Conservation (phyloP, 1,284 basidiomycete genomes). For the Sutorius eximius region DNA sequence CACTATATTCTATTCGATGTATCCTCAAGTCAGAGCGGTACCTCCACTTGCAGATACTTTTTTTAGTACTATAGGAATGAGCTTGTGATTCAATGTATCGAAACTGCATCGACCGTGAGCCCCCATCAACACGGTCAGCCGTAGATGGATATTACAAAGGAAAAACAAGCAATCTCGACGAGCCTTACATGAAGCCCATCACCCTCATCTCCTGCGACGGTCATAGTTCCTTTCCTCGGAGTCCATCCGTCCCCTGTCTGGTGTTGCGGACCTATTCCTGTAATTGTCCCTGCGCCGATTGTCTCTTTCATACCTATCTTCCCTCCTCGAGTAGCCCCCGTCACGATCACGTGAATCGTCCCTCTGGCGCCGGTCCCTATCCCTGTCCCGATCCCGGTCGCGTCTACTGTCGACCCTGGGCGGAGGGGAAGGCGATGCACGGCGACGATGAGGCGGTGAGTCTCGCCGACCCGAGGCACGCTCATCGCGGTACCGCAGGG, state of each 20-base stretch:
- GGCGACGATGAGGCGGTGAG: conserved; percentile 33
- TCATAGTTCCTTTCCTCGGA: conserved; percentile 26
- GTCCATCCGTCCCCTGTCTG: conserved; percentile 20
- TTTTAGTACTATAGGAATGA: background rate
- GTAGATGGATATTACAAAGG: background rate
- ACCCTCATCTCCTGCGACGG: conserved; percentile 23
- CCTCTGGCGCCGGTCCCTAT: conserved; percentile 28
- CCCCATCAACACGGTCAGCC: background rate
- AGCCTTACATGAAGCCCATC: background rate
- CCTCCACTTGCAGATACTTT: background rate
- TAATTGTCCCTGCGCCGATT: conserved; percentile 13
- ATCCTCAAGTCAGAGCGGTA: background rate
- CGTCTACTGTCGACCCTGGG: conserved; percentile 21
- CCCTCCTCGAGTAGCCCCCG: conserved; percentile 12
- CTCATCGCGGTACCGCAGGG: conserved; percentile 35
- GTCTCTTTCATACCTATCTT: conserved; percentile 21
- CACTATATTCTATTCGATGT: conserved; percentile 5
- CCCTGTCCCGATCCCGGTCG: conserved; percentile 16
- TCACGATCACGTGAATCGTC: conserved; percentile 29
- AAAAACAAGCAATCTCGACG: background rate
- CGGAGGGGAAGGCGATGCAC: conserved; percentile 24
- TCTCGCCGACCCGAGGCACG: conserved; percentile 29
- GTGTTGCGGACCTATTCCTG: conserved; percentile 30
- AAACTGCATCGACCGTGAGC: background rate
- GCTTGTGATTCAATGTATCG: background rate